A percentile compares a stretch with the other conserved stretches of the same genome.
phyloP scores from a whole-genome alignment of 805 yeast genomes.

The Candida maltosa region DNA sequence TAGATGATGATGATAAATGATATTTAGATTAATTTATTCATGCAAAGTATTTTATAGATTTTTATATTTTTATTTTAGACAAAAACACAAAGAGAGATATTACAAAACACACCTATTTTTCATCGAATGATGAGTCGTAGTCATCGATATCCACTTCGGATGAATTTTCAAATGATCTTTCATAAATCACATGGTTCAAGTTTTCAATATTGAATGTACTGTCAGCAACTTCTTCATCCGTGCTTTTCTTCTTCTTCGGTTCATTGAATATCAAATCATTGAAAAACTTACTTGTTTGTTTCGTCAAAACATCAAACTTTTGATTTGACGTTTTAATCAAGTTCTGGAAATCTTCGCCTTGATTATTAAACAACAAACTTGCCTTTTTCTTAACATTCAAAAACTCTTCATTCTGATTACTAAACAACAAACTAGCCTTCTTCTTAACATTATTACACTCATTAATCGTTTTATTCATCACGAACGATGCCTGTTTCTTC shows the following conservation, averaged over 20 bases:
- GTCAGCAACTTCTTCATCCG: conserved; percentile 17
- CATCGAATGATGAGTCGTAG: conserved; percentile 15
- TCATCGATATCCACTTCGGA: conserved; percentile 12
- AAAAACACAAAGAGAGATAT: not conserved
- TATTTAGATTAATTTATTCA: no score
- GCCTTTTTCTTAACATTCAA: conserved; percentile 17
- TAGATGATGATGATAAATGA: conserved; percentile 34
- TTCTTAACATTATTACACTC: conserved; percentile 14
- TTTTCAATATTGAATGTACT: conserved; percentile 28
- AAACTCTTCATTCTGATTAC: conserved; percentile 8
- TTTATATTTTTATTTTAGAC: not conserved
- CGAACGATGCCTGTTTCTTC: conserved; percentile 7
- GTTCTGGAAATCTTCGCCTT: conserved; percentile 2
- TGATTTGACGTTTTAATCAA: conserved; percentile 6
- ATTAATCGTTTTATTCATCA: conserved; percentile 4
- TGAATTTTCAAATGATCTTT: conserved; percentile 7
- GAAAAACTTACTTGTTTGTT: conserved; percentile 14
- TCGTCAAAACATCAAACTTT: conserved; percentile 21
- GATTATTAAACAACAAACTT: conserved; percentile 17
- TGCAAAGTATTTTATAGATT: no score
- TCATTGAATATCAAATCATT: conserved; percentile 1
- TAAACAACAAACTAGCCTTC: conserved; percentile 19
- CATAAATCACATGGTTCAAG: conserved; percentile 7
- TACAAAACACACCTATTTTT: not conserved
- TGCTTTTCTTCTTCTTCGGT: conserved; percentile 2